These are phyloP conservation scores for Amoeboaphelidium protococcarum DNA, from an alignment of 371 early-diverging fungal genomes.

Conservation along the genomic window DNA sequence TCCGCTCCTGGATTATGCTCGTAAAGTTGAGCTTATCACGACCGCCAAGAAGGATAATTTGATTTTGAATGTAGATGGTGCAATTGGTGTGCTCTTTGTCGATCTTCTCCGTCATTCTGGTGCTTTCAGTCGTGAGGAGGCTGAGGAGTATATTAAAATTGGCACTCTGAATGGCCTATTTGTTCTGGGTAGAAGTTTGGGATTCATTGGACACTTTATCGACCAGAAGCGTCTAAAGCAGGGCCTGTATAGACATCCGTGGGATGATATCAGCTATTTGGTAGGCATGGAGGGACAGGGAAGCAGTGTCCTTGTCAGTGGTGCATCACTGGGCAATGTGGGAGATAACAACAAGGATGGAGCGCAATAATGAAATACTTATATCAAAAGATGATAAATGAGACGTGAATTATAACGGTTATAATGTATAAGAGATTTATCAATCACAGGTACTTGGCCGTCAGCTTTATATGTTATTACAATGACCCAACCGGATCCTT, in stretches of 20 bases:
- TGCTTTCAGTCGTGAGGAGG: slow-evolving; percentile 77
- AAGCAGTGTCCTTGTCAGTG: not conserved
- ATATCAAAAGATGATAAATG: too few relatives aligned
- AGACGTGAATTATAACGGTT: too few relatives aligned
- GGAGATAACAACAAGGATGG: too few relatives aligned
- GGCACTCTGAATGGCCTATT: slow-evolving; percentile 90
- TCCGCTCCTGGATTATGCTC: slow-evolving; percentile 71
- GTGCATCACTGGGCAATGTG: not conserved
- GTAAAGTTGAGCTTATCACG: slow-evolving; percentile 78
- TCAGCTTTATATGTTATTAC: too few relatives aligned
- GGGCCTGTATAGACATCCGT: slow-evolving; percentile 81
- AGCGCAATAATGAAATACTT: too few relatives aligned
- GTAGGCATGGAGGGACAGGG: not conserved
- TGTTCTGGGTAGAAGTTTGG: slow-evolving; percentile 78
- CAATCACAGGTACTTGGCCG: too few relatives aligned
- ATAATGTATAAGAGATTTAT: too few relatives aligned
- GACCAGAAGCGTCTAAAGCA: slow-evolving; percentile 95
- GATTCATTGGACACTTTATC: slow-evolving; percentile 86
- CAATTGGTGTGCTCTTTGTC: slow-evolving; percentile 80
- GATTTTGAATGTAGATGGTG: slow-evolving; percentile 91
- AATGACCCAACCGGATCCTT: too few relatives aligned
- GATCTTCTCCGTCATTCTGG: slow-evolving; percentile 73
- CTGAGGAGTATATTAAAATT: slow-evolving; percentile 84
- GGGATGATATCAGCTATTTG: slow-evolving; percentile 85
- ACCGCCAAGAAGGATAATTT: slow-evolving; percentile 92